Percentiles rank a stretch among this genome's conserved stretches.
These are phyloP conservation scores for Sindora glabra DNA, from an alignment of 306 rosid species.

Conservation along the genomic window DNA sequence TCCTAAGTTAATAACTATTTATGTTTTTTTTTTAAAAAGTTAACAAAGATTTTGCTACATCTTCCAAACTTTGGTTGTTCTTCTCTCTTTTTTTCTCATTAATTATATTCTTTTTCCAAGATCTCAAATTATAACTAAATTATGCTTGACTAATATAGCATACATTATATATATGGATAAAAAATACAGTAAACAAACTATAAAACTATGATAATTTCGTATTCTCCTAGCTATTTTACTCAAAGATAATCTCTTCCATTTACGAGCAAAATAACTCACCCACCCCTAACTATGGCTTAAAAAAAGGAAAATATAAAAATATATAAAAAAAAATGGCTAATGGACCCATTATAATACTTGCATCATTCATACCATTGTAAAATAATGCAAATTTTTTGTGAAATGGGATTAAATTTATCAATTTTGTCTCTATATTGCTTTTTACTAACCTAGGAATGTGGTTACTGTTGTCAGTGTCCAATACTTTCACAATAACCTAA, in stretches of 20 bases:
- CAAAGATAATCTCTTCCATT: slow-evolving; percentile 5
- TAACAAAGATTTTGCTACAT: too few species aligned
- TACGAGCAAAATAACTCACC: slow-evolving; percentile 3
- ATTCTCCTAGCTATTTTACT: neutral
- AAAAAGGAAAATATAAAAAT: too few species aligned
- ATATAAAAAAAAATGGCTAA: neutral
- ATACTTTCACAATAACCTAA: neutral
- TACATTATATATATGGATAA: neutral
- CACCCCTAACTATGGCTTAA: neutral
- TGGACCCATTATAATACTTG: neutral
- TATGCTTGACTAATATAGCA: neutral
- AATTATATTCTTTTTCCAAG: neutral
- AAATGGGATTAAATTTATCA: slow-evolving; percentile 67
- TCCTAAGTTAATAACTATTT: too few species aligned
- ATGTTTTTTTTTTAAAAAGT: too few species aligned
- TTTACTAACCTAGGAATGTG: slow-evolving; percentile 56
- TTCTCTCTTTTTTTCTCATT: too few species aligned
- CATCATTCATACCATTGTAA: slow-evolving; percentile 13
- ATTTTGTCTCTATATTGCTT: slow-evolving; percentile 68
- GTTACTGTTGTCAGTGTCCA: neutral
- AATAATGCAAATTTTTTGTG: slow-evolving; percentile 46
- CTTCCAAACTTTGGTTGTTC: too few species aligned
- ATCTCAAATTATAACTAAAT: neutral
- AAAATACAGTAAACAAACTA: neutral
- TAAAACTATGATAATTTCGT: neutral